Base-by-base conservation (phyloP, 1,139 yeast genomes). In the Hansenula sp. region DNA sequence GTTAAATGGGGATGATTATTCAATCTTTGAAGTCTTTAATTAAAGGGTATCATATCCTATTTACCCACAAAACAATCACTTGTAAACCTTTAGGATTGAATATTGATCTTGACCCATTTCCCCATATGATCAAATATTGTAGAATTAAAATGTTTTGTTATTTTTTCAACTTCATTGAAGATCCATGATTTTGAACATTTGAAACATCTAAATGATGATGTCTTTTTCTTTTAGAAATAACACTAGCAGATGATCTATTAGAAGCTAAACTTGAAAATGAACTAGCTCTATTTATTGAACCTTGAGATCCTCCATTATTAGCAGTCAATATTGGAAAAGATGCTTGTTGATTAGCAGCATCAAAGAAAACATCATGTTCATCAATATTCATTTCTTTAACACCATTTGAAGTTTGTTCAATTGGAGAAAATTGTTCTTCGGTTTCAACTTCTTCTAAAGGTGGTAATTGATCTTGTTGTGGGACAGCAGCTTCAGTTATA, bases 151-250 rank as follows among this genome's bases (percentile, higher is more conserved):
- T n/a, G n/a, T n/a, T 29, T 8, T 25, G 10, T 26, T 14, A 27
- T 20, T n/a, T 24, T 6, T 25, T 24, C 20, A 25, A 11, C 29
- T 32, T 32, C 22, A 32, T 11, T 9, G 32, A 13, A 3, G 24
- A 11, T 13, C 39, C 36, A 35, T 44, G 52, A 19, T 42, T 44
- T 22, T 46, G 50, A 1, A 51, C 43, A 32, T 46, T 49, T 6
- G 49, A 29, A 6, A 53, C 49, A 36, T 51, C 57, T 42, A 54
- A 35, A 39, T 54, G 58, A 33, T 52, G 51, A 41, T 54, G 58
- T 36, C 38, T 51, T 28, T 42, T 44, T 22, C 30, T 52, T 32
- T 38, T 42, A 19, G 37, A 20, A 12, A 18, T 18, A 6, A 14
- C 24, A 29, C 39, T 40, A 4, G 36, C 29, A 13, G 8, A 16